Evolutionary conservation across 2,329 filamentous ascomycete genomes (phyloP), one percentile per base, ranked within the genome.

Genomic region (Ceratocystis cubensis): DNA sequence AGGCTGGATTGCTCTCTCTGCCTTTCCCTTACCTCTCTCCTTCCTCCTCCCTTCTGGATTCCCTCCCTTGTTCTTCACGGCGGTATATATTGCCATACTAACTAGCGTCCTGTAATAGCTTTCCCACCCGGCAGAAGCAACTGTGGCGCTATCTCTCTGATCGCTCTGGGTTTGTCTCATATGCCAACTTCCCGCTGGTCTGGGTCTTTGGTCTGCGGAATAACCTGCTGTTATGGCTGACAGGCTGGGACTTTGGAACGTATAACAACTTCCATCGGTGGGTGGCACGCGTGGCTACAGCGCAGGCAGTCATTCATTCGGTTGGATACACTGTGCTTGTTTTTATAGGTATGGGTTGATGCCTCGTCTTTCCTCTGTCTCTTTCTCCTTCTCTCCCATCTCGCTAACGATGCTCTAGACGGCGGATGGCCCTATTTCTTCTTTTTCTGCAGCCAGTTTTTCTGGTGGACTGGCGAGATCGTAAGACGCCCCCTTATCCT

Each of bases 191-290:
- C 5, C 83, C 84, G 0, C 71, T 87, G 1, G 75, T 88, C 0
- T 88, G 85, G 84, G 73, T 88, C 0, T 88, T 89, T 69, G 83
- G 82, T 0, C 82, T 83, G 71, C 78, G 87, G 8, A 89, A 89
- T 69, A 88, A 89, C 64, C 71, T 85, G 0, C 78, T 88, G 17
- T 76, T 88, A 65, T 87, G 83, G 83, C 72, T 84, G 0, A 88
- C 87, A 0, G 86, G 86, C 0, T 89, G 86, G 85, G 84, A 82
- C 10, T 88, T 86, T 72, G 79, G 80, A 1, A 84, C 83, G 0
- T 88, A 84, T 71, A 88, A 84, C 70, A 79, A 83, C 50, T 88
- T 88, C 64, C 87, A 89, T 73, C 82, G 86, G 0, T 85, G 84
- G 78, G 78, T 86, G 2, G 86, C 87, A 0, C 78, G 86, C 20